Evolutionary conservation across 1,284 basidiomycete genomes (phyloP), one percentile per base, ranked within the genome.

Genomic region (Puccinia hordei): DNA sequence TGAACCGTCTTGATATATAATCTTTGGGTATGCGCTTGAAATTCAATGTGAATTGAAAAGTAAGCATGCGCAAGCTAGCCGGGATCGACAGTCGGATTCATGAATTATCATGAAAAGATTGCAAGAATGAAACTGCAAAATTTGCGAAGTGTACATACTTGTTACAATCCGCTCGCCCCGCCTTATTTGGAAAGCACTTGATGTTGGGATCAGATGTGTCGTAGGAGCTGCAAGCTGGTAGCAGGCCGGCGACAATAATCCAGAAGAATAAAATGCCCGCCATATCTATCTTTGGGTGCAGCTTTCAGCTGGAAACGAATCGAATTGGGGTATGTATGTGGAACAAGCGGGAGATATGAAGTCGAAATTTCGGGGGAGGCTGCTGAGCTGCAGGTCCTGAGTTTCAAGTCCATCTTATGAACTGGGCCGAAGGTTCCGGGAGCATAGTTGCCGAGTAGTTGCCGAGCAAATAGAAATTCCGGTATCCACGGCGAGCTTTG

Each of bases 111-210:
- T 49, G 17, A 17, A 15, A 3, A 8, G 46, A 49, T 49, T 3
- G 46, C 53, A 8, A 55, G n/a, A 24, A 13, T 2, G n/a, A 24
- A 55, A 55, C 19, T 19, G 53, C 22, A 24, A 55, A 24, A n/a
- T n/a, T n/a, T n/a, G n/a, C n/a, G n/a, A n/a, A n/a, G n/a, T n/a
- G n/a, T n/a, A 13, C 53, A n/a, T 55, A 55, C 53, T 27, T 55
- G n/a, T 55, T 55, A 55, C 53, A 55, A 55, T 55, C 24, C n/a
- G 53, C 53, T 19, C 53, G 53, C 24, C 53, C 53, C 53, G 53
- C 24, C 53, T 24, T 55, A 3, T 2, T n/a, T 27, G n/a, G n/a
- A 55, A 24, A n/a, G 53, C 53, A 55, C 53, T 55, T 55, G 9
- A 55, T 12, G 12, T 55, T 55, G 24, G 53, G 53, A 55, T 55